A percentile compares a stretch with the other conserved stretches of the same genome.
These are phyloP conservation scores for Pythium pyrilobum DNA, from an alignment of 352 stramenopile species.

Conservation along the genomic window DNA sequence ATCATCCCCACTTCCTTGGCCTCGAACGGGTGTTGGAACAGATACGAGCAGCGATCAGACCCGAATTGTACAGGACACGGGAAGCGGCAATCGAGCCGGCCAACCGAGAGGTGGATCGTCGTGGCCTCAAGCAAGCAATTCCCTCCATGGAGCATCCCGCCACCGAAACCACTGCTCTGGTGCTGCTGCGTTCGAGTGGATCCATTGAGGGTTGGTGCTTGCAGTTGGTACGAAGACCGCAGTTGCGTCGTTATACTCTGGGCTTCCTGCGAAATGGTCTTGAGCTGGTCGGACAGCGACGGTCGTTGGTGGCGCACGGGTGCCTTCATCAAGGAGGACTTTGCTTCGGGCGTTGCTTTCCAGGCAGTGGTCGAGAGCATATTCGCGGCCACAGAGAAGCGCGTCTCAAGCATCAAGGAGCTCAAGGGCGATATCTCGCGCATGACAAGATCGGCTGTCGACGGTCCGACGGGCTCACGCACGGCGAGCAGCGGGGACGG, in stretches of 20 bases:
- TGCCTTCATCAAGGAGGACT: too few species aligned
- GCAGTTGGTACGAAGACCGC: constrained; percentile 37
- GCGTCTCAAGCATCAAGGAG: too few species aligned
- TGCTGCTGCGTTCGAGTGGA: neutral
- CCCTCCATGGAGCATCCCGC: neutral
- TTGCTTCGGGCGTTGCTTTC: too few species aligned
- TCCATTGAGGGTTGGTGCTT: neutral
- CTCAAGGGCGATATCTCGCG: neutral
- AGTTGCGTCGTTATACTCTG: constrained; percentile 50
- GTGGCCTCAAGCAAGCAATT: constrained; percentile 33
- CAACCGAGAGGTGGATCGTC: constrained; percentile 42
- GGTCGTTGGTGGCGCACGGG: constrained; percentile 19
- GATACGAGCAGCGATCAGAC: constrained; percentile 46
- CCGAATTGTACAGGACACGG: constrained; percentile 50
- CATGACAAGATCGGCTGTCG: neutral
- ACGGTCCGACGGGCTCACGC: constrained; percentile 5
- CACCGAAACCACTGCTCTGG: neutral
- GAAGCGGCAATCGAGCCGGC: constrained; percentile 57
- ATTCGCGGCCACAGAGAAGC: too few species aligned
- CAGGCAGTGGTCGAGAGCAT: too few species aligned
- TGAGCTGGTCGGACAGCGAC: constrained; percentile 61
- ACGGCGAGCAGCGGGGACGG: neutral
- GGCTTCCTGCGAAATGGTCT: constrained; percentile 42
- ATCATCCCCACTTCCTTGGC: constrained; percentile 64
- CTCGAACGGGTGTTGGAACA: constrained; percentile 72